Base-by-base conservation (phyloP, 441 rosid species). In the Erodium trifolium region DNA sequence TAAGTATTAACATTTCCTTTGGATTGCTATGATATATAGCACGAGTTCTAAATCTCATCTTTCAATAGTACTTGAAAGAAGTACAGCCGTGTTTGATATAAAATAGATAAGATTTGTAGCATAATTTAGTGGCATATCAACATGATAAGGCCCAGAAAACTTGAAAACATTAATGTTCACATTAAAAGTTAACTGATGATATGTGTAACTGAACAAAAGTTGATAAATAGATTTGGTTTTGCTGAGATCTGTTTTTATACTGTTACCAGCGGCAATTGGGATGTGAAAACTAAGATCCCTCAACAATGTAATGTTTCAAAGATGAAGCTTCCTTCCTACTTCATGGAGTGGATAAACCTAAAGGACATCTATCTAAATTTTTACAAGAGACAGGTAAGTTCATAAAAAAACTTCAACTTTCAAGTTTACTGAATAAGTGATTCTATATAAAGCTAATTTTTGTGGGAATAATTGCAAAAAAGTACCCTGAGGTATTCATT, bases 291-390 rank as follows among this genome's bases (percentile, higher is more conserved):
- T 59, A 83, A 88, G 80, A 73, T 93, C 31, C 98, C 97, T 5
- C 85, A 83, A 78, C 98, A 91, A 70, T 93, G 97, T 76, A 35
- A 68, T 23, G 90, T 88, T 60, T 79, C 93, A 2, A 79, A 80
- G 71, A 83, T 91, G 77, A 86, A 83, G 53, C 90, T 89, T 74
- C 98, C 98, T 0, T 71, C 84, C 19, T 93, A 93, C 72, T 91
- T 89, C 68, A 84, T 76, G 89, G 92, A 93, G 76, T 93, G 97
- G 98, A 83, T 91, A 76, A 93, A 93, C 82, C 79, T 93, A 72
- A 91, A 91, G 84, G 97, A 91, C 73, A 83, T 82, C 12, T 93
- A 85, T 74, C 81, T 86, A 37, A 91, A 93, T 62, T 91, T 93
- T 77, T 93, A 89, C 43, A 71, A 74, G 55, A 84, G 84, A 37